Evolutionary conservation across 83 land plant species (phyloP), one percentile per base, ranked within the genome.

Genomic region (Picea mariana): DNA sequence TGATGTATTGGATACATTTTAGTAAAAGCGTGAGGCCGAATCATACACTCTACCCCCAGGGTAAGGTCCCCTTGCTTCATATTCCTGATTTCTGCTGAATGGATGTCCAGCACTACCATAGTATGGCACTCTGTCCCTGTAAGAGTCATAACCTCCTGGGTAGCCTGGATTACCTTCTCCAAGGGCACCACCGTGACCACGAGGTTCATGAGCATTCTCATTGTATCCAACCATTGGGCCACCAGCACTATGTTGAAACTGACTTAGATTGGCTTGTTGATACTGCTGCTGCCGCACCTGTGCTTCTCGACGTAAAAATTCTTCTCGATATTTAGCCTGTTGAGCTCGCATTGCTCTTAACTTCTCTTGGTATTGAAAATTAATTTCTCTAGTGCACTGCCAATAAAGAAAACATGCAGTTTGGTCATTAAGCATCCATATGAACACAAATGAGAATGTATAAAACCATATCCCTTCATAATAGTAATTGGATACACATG

Each of bases 301-400:
- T 9, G 89, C 85, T 79, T 93, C 95, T 79, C 84, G 84, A 0
- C 84, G 85, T 9, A 91, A 86, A 63, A 89, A 86, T 4, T 91
- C 92, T 24, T 93, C 94, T 67, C 92, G n/a, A 2, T 85, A 83
- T 44, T 9, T 84, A 11, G 86, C 86, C 44, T 91, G 92, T 16
- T 84, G 89, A 9, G 90, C 78, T 71, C 93, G 69, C 44, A 91
- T 77, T 9, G 85, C 67, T 27, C 76, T 42, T 67, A 93, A 67
- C 82, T 89, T 88, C 65, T 89, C 91, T 23, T 86, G 86, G 61
- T 93, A 93, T 65, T 89, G 87, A 72, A 82, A 69, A 77, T 88
- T 89, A 49, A 93, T 93, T 65, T 83, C 88, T 21, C 61, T 83
- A 0, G 47, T 42, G 47, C 47, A 42, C 47, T 42, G 6, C 47